Evolutionary conservation across 495 filamentous ascomycete species (phyloP).

Genomic region (Diplogelasinospora grovesii): DNA sequence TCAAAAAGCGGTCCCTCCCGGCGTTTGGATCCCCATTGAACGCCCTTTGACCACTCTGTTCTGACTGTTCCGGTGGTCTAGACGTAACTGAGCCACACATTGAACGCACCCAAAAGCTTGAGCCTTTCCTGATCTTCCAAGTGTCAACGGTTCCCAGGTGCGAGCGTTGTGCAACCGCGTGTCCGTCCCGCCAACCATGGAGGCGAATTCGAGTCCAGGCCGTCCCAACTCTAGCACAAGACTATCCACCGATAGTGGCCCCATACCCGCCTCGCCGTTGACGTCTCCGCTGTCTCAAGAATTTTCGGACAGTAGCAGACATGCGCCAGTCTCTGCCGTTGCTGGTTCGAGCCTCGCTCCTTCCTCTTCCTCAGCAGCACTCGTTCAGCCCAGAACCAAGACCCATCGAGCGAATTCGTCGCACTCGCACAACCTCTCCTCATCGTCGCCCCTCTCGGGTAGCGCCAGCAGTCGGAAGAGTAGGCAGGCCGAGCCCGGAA

Average conservation of each 20-base stretch:
- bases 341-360: background rate
- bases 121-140: no score
- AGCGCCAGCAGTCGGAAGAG: slow-evolving; percentile 42
- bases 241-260: background rate
- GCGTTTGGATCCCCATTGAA: no score
- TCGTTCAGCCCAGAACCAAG: slow-evolving; percentile 6
- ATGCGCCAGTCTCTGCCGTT: background rate
- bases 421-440: slow-evolving; percentile 17
- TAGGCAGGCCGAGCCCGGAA: slow-evolving; percentile 47
- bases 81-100: no score
- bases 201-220: slow-evolving; percentile 4
- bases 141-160: no score
- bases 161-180: no score
- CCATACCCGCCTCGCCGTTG: background rate
- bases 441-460: slow-evolving; percentile 14
- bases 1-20: no score
- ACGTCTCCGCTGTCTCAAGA: slow-evolving; percentile 2
- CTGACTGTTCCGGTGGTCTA: no score
- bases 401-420: slow-evolving; percentile 13
- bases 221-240: slow-evolving; percentile 2
- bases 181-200: no score
- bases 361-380: slow-evolving; percentile 1
- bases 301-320: background rate
- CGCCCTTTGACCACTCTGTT: no score
- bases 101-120: no score